Percentiles rank a stretch among this genome's conserved stretches.
Evolutionary conservation across 495 filamentous ascomycete species (phyloP).

Genomic region (Talaromyces ruber): DNA sequence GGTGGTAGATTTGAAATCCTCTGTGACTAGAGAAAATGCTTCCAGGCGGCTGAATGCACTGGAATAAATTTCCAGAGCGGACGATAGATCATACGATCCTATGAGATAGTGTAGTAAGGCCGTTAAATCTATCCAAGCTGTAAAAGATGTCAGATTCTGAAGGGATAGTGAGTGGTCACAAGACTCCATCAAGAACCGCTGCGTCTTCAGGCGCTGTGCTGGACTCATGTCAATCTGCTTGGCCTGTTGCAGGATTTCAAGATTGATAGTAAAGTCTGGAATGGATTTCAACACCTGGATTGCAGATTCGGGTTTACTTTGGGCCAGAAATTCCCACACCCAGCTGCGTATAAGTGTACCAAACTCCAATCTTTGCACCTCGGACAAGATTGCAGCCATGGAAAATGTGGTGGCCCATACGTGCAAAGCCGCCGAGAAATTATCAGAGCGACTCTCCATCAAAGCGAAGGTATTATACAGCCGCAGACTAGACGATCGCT

Average conservation of each 20-base stretch:
- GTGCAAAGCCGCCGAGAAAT: slow-evolving; percentile 44
- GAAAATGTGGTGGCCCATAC: slow-evolving; percentile 59
- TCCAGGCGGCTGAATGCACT: slow-evolving; percentile 33
- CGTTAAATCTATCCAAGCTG: slow-evolving; percentile 50
- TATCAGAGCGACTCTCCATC: slow-evolving; percentile 54
- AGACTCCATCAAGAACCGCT: slow-evolving; percentile 45
- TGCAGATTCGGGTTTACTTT: slow-evolving; percentile 31
- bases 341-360: slow-evolving; percentile 61
- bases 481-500: slow-evolving; percentile 50
- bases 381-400: slow-evolving; percentile 39
- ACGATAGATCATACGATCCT: slow-evolving; percentile 17
- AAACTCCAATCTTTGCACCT: slow-evolving; percentile 25
- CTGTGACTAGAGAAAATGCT: slow-evolving; percentile 25
- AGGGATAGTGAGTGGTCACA: slow-evolving; percentile 49
- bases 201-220: slow-evolving; percentile 44
- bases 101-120: slow-evolving; percentile 58
- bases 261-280: slow-evolving; percentile 19
- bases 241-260: slow-evolving; percentile 12
- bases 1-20: slow-evolving; percentile 22
- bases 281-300: slow-evolving; percentile 39
- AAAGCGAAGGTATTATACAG: slow-evolving; percentile 76
- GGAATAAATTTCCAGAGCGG: slow-evolving; percentile 41
- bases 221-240: slow-evolving; percentile 17
- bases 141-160: slow-evolving; percentile 30
- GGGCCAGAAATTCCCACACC: slow-evolving; percentile 58